Base-by-base conservation (phyloP, 1,139 yeast species). In the Hansenula lynferdii region DNA sequence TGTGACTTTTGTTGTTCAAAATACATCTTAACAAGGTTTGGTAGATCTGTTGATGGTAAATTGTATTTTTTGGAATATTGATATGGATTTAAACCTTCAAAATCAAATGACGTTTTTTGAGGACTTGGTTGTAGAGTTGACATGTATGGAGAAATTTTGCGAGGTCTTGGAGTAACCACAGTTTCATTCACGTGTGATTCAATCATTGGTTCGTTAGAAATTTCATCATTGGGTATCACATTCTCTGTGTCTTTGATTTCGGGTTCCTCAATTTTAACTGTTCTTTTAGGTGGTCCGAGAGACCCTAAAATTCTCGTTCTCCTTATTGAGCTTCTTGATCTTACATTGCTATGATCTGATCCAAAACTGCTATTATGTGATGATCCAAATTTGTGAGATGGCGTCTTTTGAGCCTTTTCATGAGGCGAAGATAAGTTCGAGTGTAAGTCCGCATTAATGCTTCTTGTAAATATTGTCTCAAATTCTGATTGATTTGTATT, bases 241-340 rank as follows among this genome's bases (percentile, higher is more conserved):
- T n/a, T n/a, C n/a, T n/a, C n/a, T n/a, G n/a, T n/a, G n/a, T n/a
- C n/a, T n/a, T n/a, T n/a, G n/a, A n/a, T n/a, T n/a, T 38, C 25
- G 11, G 16, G 25, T 14, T 30, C 37, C 4, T 39, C 39, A 9
- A 26, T 34, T 10, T 34, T 34, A 8, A 50, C 44, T 0, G 62
- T 51, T 41, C 69, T 56, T 42, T 62, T 62, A 2, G 69, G 67
- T 3, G 68, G 68, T 1, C 69, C 69, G 16, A 64, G 42, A 12
- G 56, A 50, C 6, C 57, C 53, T 37, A 63, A 54, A 28, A 63
- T 45, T 41, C 57, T 56, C 16, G 48, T 53, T 40, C 65, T 48
- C 40, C 67, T 51, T 31, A 57, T 58, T 1, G 61, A 49, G 41
- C 53, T 52, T 42, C 59, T 56, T 14, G 58, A 39, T 10, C 54